Evolutionary conservation across 176 grass and related monocot species (phyloP), one percentile per base, ranked within the genome.

Genomic region (Elaeis guineensis): DNA sequence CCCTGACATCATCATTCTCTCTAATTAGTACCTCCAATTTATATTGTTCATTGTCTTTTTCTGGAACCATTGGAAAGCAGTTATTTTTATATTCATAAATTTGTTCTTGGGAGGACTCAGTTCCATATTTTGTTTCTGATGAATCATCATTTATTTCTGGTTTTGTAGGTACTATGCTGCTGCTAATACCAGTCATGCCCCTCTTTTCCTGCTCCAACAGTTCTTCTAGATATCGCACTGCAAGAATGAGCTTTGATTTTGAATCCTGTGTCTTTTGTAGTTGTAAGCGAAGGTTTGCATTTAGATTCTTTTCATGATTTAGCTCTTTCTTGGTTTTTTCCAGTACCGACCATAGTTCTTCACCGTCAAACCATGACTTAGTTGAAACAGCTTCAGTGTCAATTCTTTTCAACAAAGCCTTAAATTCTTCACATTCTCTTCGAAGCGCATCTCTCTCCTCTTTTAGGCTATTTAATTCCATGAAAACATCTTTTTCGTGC

Each of bases 261-360:
- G 94, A 91, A 64, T 99, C 94, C 72, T 93, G 82, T 73, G 86
- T 73, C 64, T 99, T 99, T 58, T 89, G 81, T 23, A 93, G 67
- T 54, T 99, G 88, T 63, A 99, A 26, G 55, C 58, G 80, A 54
- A 99, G 75, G 73, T 77, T 84, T 22, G 71, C 50, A 17, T 89
- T 93, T 55, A 83, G 64, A 64, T 85, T 99, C 67, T 79, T 99
- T 71, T 99, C 94, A 51, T 85, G 79, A 63, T 64, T 74, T 19
- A 99, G 49, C 25, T 99, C 88, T 62, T 85, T 75, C 71, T 93
- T 99, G 57, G 89, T 64, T 63, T 93, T 88, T 67, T 99, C 85
- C 52, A 89, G 55, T 54, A 69, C 79, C 35, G 83, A 76, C 77
- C 75, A 84, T 5, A 69, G 74, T 62, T 87, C 83, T 69, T 90